Conservation (phyloP, 208 protist genomes). For the Porcisia deanei region DNA sequence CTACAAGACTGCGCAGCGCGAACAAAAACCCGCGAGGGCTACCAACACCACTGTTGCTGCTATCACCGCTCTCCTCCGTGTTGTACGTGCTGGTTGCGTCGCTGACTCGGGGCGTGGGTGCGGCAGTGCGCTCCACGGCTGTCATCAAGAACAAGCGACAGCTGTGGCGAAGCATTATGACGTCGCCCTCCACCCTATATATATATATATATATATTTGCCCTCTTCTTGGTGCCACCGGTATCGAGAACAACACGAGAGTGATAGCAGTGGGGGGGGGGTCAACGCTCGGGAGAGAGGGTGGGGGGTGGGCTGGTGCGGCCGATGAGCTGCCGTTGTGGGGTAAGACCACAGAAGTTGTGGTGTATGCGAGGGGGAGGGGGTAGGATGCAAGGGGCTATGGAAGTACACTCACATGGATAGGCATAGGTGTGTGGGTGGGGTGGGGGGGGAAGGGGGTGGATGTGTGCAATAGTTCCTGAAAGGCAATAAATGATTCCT, state of each 20-base stretch:
- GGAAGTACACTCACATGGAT: neutral
- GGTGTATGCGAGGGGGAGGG: neutral
- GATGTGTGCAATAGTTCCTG: neutral
- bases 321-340: neutral
- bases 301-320: neutral
- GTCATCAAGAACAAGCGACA: neutral
- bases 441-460: neutral
- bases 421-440: neutral
- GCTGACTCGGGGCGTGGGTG: neutral
- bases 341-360: neutral
- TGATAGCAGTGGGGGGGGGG: neutral
- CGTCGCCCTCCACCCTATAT: neutral
- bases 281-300: too few species aligned
- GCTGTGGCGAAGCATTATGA: neutral
- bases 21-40: slow-evolving; percentile 17
- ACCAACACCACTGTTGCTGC: neutral
- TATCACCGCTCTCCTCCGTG: neutral
- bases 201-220: neutral
- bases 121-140: neutral
- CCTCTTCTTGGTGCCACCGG: neutral
- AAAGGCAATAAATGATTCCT: neutral
- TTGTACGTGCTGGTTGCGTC: neutral
- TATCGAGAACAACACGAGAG: neutral
- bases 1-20: slow-evolving; percentile 33
- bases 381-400: neutral